Percentiles rank a stretch among this genome's conserved stretches.
Evolutionary conservation across 2,329 filamentous ascomycete species (phyloP).

Genomic region (Zymoseptoria crescenta): DNA sequence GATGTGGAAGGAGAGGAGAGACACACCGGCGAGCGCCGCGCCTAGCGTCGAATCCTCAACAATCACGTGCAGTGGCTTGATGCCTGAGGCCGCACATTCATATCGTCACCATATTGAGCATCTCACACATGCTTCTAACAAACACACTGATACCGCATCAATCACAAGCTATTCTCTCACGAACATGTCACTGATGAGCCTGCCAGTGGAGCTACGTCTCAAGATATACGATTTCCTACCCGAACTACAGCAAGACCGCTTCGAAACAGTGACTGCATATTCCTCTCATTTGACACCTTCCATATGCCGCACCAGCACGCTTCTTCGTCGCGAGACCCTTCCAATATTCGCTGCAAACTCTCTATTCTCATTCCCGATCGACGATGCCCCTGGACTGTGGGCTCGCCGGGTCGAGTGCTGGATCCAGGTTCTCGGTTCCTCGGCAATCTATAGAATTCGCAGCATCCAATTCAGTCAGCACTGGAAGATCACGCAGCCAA

Average conservation of each 20-base stretch:
- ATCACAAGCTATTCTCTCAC: neutral
- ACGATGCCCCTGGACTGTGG: constrained; percentile 8
- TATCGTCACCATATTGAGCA: neutral
- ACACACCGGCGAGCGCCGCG: neutral
- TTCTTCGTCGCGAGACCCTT: constrained; percentile 18
- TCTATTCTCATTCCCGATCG: constrained; percentile 18
- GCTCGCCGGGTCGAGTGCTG: constrained; percentile 9
- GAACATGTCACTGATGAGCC: constrained; percentile 10
- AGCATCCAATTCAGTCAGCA: constrained; percentile 19
- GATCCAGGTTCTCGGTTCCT: constrained; percentile 10
- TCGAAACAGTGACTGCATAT: constrained; percentile 11
- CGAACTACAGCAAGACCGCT: constrained; percentile 7
- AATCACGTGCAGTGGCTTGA: neutral
- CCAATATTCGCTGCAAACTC: constrained; percentile 16
- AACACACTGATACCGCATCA: too few species aligned
- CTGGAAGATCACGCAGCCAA: constrained; percentile 16
- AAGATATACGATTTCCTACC: constrained; percentile 17
- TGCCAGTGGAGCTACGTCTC: constrained; percentile 15
- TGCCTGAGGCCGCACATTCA: neutral
- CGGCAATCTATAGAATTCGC: constrained; percentile 10
- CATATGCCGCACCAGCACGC: constrained; percentile 14
- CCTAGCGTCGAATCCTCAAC: neutral
- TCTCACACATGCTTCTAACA: neutral
- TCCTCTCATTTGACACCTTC: constrained; percentile 15
- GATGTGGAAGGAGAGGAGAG: neutral